Conservation (phyloP, 2,329 filamentous ascomycete genomes). For the Pestalotiopsis sp. region DNA sequence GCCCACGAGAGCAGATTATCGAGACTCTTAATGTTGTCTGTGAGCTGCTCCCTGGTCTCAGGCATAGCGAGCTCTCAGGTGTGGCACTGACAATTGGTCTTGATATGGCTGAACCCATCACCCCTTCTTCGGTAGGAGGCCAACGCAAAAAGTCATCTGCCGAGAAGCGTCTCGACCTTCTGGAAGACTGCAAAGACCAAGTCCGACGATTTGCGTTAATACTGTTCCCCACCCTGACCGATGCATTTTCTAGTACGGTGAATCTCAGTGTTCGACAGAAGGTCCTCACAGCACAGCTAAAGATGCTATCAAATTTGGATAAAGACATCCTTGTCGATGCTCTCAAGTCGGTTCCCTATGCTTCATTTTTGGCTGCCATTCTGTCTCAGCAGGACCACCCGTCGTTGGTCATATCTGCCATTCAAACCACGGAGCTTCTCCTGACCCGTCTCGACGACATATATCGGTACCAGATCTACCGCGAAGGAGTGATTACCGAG, state of each 20-base stretch:
- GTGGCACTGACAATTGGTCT: conserved; percentile 28
- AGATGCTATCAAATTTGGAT: conserved; percentile 97
- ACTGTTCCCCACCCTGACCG: conserved; percentile 89
- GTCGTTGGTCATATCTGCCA: conserved; percentile 79
- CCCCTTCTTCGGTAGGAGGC: conserved; percentile 38
- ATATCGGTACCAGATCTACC: conserved; percentile 95
- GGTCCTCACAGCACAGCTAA: conserved; percentile 91
- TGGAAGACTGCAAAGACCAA: conserved; percentile 82
- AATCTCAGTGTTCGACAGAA: conserved; percentile 94
- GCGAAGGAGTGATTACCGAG: conserved; percentile 92
- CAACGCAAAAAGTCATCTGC: conserved; percentile 61
- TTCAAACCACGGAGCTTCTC: conserved; percentile 88
- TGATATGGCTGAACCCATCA: conserved; percentile 42
- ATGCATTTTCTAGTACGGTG: conserved; percentile 96
- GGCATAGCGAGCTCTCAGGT: conserved; percentile 51
- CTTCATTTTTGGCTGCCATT: conserved; percentile 93
- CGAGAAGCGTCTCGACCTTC: conserved; percentile 79
- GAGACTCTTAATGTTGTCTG: conserved; percentile 98
- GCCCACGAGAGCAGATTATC: conserved; percentile 92
- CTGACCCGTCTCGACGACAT: conserved; percentile 82
- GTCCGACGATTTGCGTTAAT: conserved; percentile 92
- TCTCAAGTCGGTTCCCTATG: conserved; percentile 85
- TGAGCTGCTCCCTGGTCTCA: conserved; percentile 81
- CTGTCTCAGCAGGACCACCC: conserved; percentile 94
- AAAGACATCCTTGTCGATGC: conserved; percentile 82